phyloP scores from a whole-genome alignment of 2,329 filamentous ascomycete species.

The Thelonectria rubi region DNA sequence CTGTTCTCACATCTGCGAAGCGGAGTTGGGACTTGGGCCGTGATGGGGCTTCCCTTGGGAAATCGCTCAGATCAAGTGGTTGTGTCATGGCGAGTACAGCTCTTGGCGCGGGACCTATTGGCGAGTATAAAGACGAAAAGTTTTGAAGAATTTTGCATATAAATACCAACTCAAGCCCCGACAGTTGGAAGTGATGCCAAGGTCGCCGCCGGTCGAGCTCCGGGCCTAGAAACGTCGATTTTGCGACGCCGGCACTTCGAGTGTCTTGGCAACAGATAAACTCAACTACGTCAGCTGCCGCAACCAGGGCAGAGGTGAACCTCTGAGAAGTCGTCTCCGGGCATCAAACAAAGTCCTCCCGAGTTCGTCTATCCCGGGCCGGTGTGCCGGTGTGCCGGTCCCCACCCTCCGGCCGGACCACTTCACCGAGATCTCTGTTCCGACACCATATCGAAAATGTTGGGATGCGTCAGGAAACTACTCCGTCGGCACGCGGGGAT shows the following conservation, averaged over 20 bases:
- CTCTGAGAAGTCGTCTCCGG: not conserved
- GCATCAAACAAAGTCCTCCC: not conserved
- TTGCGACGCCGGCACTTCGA: slow-evolving; percentile 14
- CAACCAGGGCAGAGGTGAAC: not conserved
- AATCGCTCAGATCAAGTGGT: slow-evolving; percentile 35
- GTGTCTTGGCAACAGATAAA: slow-evolving; percentile 21
- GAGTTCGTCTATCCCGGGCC: not conserved
- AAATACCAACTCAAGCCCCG: not conserved
- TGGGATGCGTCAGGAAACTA: no score
- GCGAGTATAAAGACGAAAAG: not conserved
- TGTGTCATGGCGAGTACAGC: slow-evolving; percentile 28
- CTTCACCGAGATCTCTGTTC: not conserved
- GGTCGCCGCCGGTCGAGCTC: slow-evolving; percentile 21
- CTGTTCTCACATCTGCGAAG: slow-evolving; percentile 38
- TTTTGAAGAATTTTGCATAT: not conserved
- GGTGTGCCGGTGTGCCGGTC: slow-evolving; percentile 18
- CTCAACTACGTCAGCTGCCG: slow-evolving; percentile 35
- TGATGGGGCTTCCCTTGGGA: slow-evolving; percentile 35
- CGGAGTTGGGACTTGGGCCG: slow-evolving; percentile 33
- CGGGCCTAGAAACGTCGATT: slow-evolving; percentile 25
- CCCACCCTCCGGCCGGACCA: not conserved
- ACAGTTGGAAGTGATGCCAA: not conserved
- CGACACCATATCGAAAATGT: no score
- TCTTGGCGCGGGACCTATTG: not conserved
- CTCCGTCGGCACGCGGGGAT: no score